Evolutionary conservation across 495 filamentous ascomycete species (phyloP).

Genomic region (Trichocladium uniseriatum): DNA sequence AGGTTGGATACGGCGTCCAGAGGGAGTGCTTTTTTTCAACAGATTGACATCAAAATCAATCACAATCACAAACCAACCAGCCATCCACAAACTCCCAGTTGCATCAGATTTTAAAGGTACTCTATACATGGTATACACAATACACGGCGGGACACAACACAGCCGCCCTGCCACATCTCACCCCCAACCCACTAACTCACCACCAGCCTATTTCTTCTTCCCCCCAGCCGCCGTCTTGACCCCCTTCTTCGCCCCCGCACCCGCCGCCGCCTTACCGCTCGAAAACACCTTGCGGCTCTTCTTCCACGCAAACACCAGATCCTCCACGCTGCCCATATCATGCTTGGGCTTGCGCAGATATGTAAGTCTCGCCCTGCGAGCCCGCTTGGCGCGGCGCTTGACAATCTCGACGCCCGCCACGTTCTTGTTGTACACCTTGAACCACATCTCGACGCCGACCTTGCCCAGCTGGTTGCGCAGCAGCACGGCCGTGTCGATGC

Average conservation of each 20-base stretch:
- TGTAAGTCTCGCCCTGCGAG: slow-evolving; percentile 78
- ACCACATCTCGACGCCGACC: slow-evolving; percentile 95
- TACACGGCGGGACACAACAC: background rate
- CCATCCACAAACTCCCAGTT: background rate
- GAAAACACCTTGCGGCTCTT: slow-evolving; percentile 28
- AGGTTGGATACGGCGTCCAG: too few relatives aligned
- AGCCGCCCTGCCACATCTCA: background rate
- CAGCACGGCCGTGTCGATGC: slow-evolving; percentile 77
- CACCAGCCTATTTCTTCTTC: slow-evolving; percentile 11
- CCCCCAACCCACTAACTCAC: background rate
- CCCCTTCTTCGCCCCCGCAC: slow-evolving; percentile 7
- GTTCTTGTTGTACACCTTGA: slow-evolving; percentile 83
- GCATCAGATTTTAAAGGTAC: background rate
- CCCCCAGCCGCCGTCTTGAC: background rate
- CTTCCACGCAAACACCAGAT: slow-evolving; percentile 38
- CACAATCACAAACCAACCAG: too few relatives aligned
- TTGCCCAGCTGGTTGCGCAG: slow-evolving; percentile 73
- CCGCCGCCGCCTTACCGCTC: slow-evolving; percentile 7
- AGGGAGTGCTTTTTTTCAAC: too few relatives aligned
- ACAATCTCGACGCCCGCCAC: slow-evolving; percentile 90
- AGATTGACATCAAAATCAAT: too few relatives aligned
- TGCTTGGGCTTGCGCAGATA: slow-evolving; percentile 73
- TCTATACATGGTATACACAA: slow-evolving; percentile 11
- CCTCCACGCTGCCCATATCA: slow-evolving; percentile 37
- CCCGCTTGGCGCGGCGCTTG: slow-evolving; percentile 71